Conservation (phyloP, 805 yeast species). For the Candida ficus region DNA sequence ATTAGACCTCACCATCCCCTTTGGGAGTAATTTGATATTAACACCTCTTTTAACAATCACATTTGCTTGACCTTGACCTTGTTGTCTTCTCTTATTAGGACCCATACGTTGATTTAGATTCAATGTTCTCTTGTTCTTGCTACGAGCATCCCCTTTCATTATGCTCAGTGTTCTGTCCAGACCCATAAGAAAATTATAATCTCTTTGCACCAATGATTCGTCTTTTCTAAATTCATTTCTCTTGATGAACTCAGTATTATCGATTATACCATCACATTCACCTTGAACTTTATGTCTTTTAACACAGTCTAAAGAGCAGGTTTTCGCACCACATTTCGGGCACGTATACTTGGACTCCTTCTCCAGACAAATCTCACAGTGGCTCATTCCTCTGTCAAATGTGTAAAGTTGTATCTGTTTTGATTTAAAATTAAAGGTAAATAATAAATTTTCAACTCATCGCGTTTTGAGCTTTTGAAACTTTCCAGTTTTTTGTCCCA, state of each 20-base stretch:
- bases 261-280: constrained; percentile 63
- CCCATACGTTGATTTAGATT: not conserved
- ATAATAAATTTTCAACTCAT: not conserved
- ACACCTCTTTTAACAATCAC: constrained; percentile 57
- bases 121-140: constrained; percentile 41
- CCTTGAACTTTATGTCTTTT: constrained; percentile 58
- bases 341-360: constrained; percentile 61
- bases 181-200: constrained; percentile 66
- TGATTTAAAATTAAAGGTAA: no score
- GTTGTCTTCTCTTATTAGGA: constrained; percentile 12
- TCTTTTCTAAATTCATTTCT: constrained; percentile 39
- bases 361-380: constrained; percentile 43
- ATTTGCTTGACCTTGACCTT: not conserved
- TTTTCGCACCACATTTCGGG: constrained; percentile 64
- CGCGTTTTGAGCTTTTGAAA: not conserved
- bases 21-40: constrained; percentile 54
- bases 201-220: constrained; percentile 53
- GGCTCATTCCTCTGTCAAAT: no score
- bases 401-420: no score
- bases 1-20: constrained; percentile 66
- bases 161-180: constrained; percentile 58
- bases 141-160: constrained; percentile 45
- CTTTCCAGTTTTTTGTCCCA: not conserved
- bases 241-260: constrained; percentile 53
- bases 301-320: constrained; percentile 72